Evolutionary conservation across 169 alveolate genomes (phyloP), one percentile per base, ranked within the genome.

Genomic region (Plasmodium falciparum): DNA sequence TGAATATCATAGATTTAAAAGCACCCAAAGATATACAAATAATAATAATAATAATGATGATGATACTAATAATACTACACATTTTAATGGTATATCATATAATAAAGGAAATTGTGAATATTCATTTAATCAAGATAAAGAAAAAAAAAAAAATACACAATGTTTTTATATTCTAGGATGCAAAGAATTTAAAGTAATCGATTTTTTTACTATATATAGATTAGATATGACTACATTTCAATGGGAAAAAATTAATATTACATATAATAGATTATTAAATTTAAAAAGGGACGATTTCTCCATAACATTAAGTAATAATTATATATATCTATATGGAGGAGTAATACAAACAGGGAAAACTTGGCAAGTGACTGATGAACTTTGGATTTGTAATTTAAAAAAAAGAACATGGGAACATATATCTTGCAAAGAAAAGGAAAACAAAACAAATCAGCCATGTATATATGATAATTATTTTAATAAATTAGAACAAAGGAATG

Each of bases 261-360:
- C 88, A 2, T 61, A 74, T 8, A 74, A 74, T 67, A 74, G 63
- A 45, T 11, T 43, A 22, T 26, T 74, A 49, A 74, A 74, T 52
- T 1, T 61, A 12, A 61, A 49, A 43, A 74, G 88, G 22, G 88
- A 74, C 11, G 88, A 74, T 12, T 74, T 74, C n/a, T 74, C 88
- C 2, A 56, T 74, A 9, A 74, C 43, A 0, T 52, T 74, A 29
- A 5, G 43, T 15, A 74, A 59, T 65, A 33, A 74, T 3, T 74
- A 47, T 15, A 43, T 74, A 0, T 74, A 74, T 24, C 22, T 74
- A 67, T 74, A 20, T 22, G 88, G 88, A 59, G 88, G 88, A 5
- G 88, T 74, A 9, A 26, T 74, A 22, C 22, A 43, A 3, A 17
- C 29, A 56, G n/a, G n/a, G 8, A 56, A 63, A 4, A 22, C 52